Conservation (phyloP, 2,329 filamentous ascomycete species). For the Verticillium dahliae region DNA sequence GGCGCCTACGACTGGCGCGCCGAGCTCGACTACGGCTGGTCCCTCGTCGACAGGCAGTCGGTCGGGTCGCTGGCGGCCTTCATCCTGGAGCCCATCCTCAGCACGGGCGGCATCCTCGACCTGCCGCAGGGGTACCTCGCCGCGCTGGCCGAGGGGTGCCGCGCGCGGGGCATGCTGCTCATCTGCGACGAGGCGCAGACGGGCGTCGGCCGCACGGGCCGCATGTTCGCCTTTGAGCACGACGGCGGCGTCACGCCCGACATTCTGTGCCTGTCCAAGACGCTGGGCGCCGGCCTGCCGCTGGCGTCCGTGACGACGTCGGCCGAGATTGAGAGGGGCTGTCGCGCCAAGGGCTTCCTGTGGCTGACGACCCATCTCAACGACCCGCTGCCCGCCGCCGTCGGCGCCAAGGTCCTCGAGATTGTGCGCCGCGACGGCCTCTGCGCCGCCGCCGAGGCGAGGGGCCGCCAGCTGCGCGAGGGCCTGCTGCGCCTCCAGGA, state of each 20-base stretch:
- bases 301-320: conserved; percentile 43
- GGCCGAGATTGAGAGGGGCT: conserved; percentile 36
- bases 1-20: conserved; percentile 60
- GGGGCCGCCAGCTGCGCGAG: conserved; percentile 33
- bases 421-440: conserved; percentile 43
- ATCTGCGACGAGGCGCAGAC: conserved; percentile 58
- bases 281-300: conserved; percentile 45
- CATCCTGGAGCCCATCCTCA: conserved; percentile 55
- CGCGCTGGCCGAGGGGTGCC: conserved; percentile 43
- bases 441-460: conserved; percentile 28
- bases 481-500: conserved; percentile 36
- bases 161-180: conserved; percentile 47
- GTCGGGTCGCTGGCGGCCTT: conserved; percentile 56
- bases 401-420: conserved; percentile 48
- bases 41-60: conserved; percentile 51
- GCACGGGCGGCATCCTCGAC: conserved; percentile 48
- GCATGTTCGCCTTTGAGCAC: conserved; percentile 53
- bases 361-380: conserved; percentile 49
- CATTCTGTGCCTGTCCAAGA: conserved; percentile 47
- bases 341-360: conserved; percentile 35
- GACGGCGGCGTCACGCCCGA: conserved; percentile 32
- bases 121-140: conserved; percentile 49
- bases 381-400: conserved; percentile 45
- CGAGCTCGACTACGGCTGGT: conserved; percentile 56
- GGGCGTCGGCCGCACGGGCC: conserved; percentile 46